Conservation (phyloP, 2,329 filamentous ascomycete species). For the Rhexocercosporidium sp. region DNA sequence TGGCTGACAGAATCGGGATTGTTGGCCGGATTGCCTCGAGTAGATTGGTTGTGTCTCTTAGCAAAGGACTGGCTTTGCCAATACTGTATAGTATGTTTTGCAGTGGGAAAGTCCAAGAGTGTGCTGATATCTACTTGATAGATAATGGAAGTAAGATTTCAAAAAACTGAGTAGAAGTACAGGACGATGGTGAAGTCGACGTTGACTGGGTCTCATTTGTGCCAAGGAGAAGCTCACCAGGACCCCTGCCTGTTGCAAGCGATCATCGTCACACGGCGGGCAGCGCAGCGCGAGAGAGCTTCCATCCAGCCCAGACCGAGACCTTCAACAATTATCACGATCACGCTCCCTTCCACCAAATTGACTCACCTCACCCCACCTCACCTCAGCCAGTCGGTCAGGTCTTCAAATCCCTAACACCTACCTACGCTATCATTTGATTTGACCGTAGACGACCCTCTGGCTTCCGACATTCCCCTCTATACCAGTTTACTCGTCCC, state of each 20-base stretch:
- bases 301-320: background rate
- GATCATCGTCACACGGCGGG: slow-evolving; percentile 5
- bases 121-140: too few relatives aligned
- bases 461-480: background rate
- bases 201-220: background rate
- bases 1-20: background rate
- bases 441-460: background rate
- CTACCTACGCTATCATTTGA: slow-evolving; percentile 6
- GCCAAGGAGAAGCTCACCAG: background rate
- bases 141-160: too few relatives aligned
- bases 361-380: slow-evolving; percentile 7
- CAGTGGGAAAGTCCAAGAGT: too few relatives aligned
- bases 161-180: too few relatives aligned
- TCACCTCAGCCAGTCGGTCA: background rate
- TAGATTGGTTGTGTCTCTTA: background rate
- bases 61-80: too few relatives aligned
- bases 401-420: background rate
- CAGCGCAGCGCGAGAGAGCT: too few relatives aligned
- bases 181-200: background rate
- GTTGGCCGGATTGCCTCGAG: background rate
- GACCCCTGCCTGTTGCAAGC: background rate
- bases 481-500: background rate
- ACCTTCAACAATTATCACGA: background rate
- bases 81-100: too few relatives aligned
- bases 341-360: background rate